Evolutionary conservation across 2,329 filamentous ascomycete species (phyloP), one percentile per base, ranked within the genome.

Genomic region (Hyphodiscus sp.): DNA sequence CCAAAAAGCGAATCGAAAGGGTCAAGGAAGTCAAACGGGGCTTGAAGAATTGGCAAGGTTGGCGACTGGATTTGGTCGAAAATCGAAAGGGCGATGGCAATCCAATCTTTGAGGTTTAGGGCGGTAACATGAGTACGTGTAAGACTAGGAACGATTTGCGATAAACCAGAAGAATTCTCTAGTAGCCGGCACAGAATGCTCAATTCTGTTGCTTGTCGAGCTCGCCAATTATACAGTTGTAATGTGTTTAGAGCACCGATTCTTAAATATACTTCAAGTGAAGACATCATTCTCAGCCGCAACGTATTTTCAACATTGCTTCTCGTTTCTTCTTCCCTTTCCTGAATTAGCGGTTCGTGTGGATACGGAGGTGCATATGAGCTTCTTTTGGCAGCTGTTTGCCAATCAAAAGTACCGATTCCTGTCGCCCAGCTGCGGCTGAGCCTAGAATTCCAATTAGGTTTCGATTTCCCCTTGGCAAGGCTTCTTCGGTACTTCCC

Each of bases 11-110:
- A 44, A 71, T 86, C 41, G 82, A 85, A 73, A 72, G 82, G 53
- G 79, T 86, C 64, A 82, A 79, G 67, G 79, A 85, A 67, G 72
- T 85, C 51, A 86, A 86, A 74, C 71, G 81, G 53, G 74, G 75
- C 1, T 71, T 86, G 50, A 83, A 82, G 73, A 81, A 82, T 65
- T 86, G 82, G 82, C 79, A 85, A 58, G 81, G 82, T 8, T 86
- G 81, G 81, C 75, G 82, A 68, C 69, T 86, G 63, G 82, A 86
- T 65, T 71, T 86, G 62, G 82, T 85, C 6, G 82, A 86, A 65
- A 75, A 73, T 51, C 60, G 67, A 56, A 64, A 58, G 43, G 62
- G 59, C 1, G 79, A 79, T 4, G 78, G 77, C 0, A 79, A 82
- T 59, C 81, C 83, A 65, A 80, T 86, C 23, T 86, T 86, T 66